A percentile compares a stretch with the other conserved stretches of the same genome.
These are phyloP conservation scores for Orbilia javanica DNA, from an alignment of 2,329 filamentous ascomycete species.

Conservation along the genomic window DNA sequence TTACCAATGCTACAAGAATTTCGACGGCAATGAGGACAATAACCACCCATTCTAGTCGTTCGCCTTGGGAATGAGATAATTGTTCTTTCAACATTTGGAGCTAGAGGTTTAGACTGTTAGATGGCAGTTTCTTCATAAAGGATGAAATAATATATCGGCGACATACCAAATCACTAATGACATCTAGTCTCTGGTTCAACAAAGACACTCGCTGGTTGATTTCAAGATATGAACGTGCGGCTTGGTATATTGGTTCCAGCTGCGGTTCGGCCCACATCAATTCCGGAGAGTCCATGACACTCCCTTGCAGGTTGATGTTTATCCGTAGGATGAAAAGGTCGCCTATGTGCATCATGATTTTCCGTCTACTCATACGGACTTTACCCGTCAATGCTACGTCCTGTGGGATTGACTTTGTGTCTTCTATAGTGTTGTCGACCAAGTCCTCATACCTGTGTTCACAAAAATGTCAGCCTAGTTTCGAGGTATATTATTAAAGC, in stretches of 20 bases:
- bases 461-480: conserved; percentile 6
- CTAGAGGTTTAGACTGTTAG: conserved; percentile 39
- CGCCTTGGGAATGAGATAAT: conserved; percentile 89
- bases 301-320: conserved; percentile 97
- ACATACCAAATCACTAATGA: conserved; percentile 82
- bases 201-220: conserved; percentile 96
- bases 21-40: conserved; percentile 96
- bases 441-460: conserved; percentile 78
- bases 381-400: conserved; percentile 94
- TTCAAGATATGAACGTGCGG: conserved; percentile 93
- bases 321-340: conserved; percentile 97
- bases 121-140: neutral
- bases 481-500: neutral
- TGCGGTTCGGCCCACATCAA: conserved; percentile 99
- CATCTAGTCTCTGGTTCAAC: conserved; percentile 87
- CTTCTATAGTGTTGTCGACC: conserved; percentile 91
- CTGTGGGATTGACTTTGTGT: conserved; percentile 90
- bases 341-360: conserved; percentile 99
- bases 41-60: conserved; percentile 91
- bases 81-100: conserved; percentile 95
- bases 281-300: conserved; percentile 94
- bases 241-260: conserved; percentile 94
- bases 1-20: conserved; percentile 93
- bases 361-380: conserved; percentile 84
- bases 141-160: neutral